Base-by-base conservation (phyloP, 768 basidiomycete species). In the Phlebiopsis flavidoalba region DNA sequence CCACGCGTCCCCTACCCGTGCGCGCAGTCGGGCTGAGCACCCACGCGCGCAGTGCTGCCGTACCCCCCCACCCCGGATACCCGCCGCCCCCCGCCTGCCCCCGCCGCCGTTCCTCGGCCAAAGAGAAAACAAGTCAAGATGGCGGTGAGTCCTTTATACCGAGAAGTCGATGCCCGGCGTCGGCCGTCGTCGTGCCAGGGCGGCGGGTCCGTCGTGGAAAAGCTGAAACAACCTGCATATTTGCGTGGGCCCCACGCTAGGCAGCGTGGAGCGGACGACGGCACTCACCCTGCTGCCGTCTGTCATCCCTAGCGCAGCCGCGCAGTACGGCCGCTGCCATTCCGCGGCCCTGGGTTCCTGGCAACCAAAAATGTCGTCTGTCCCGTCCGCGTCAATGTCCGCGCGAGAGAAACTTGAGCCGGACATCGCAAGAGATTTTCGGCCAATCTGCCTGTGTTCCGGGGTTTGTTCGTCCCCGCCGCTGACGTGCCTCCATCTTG, bases 101-200 rank as follows among this genome's bases (percentile, higher is more conserved):
- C 75, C 37, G 51, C 69, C 12, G 64, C 66, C 3, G 58, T 66
- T 19, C 66, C 71, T 15, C 71, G 72, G 49, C 67, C 73, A 12
- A 83, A 83, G 68, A 80, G 82, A 60, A 82, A 79, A 59, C 82
- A 83, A 62, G 82, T 83, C 57, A 83, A 84, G 71, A 83, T 83
- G 78, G 82, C 82, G 60, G 80, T 82, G 66, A 73, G 80, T 74
- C 22, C 14, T n/a, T 43, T 43, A 43, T 43, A 43, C 12, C 40
- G 17, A 12, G 40, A 17, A 43, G 2, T 12, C 17, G 40, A 17
- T 43, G 4, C 12, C 40, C 40, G 40, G 40, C 10, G 40, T 43
- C 12, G 37, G 37, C 14, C 12, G 40, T 43, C 12, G 8, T 43
- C 17, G 40, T 8, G 8, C 10, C 12, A 43, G 40, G 26, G 26